These are phyloP conservation scores for Chrysanthemum makinoi DNA, from an alignment of 129 eudicot species.

Conservation along the genomic window DNA sequence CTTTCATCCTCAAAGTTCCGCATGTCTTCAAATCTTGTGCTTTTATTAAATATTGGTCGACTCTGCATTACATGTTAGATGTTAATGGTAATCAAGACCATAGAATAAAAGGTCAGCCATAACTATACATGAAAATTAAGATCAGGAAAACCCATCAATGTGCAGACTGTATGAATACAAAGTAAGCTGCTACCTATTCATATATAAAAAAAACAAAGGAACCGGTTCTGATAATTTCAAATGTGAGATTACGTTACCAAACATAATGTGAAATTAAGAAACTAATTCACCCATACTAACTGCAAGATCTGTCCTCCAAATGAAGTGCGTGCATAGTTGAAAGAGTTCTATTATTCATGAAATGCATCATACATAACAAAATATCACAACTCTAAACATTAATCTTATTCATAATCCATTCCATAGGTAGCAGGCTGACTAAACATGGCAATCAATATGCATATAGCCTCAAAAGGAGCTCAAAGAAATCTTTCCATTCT, in stretches of 20 bases:
- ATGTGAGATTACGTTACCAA: too few relatives aligned
- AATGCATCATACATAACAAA: background rate
- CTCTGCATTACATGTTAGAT: conserved; percentile 48
- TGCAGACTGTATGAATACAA: too few relatives aligned
- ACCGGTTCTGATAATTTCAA: too few relatives aligned
- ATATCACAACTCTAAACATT: background rate
- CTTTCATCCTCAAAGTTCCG: conserved; percentile 78
- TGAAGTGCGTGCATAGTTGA: too few relatives aligned
- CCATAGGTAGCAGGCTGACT: background rate
- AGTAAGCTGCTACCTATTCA: too few relatives aligned
- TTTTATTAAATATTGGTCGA: conserved; percentile 94
- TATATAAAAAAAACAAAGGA: too few relatives aligned
- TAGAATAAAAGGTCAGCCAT: background rate
- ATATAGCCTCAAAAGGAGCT: conserved; percentile 1
- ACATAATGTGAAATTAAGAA: too few relatives aligned
- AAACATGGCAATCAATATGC: conserved; percentile 1
- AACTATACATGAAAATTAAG: background rate
- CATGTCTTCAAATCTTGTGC: conserved; percentile 98
- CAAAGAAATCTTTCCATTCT: conserved; percentile 8
- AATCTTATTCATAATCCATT: background rate
- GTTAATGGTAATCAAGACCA: background rate
- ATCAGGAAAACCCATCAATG: background rate
- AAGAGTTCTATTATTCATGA: too few relatives aligned
- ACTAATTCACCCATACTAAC: too few relatives aligned
- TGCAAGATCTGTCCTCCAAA: too few relatives aligned